A percentile compares a stretch with the other conserved stretches of the same genome.
These are phyloP conservation scores for Corchorus olitorius DNA, from an alignment of 345 rosid species.

Conservation along the genomic window DNA sequence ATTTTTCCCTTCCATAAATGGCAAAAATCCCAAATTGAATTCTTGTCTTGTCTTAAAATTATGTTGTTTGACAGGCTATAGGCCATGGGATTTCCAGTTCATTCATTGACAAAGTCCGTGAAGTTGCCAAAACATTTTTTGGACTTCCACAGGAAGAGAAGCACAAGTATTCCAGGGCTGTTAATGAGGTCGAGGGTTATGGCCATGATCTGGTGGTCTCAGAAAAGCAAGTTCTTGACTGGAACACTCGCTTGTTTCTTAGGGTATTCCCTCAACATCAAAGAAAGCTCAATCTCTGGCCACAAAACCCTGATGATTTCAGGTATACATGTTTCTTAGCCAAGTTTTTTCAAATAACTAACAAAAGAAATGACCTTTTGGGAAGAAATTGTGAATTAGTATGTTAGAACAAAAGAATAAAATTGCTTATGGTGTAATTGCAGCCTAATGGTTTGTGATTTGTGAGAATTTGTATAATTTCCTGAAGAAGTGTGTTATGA, in stretches of 20 bases:
- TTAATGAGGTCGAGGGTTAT: slow-evolving; percentile 46
- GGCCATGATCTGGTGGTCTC: slow-evolving; percentile 47
- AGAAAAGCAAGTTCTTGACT: slow-evolving; percentile 45
- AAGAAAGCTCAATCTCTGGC: slow-evolving; percentile 48
- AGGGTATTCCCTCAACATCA: slow-evolving; percentile 44
- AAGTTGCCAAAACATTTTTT: slow-evolving; percentile 40
- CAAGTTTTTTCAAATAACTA: neutral
- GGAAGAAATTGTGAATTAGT: neutral
- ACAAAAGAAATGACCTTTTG: neutral
- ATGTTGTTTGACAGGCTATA: slow-evolving; percentile 31
- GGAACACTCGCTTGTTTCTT: slow-evolving; percentile 49
- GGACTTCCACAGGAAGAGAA: slow-evolving; percentile 46
- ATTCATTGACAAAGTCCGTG: slow-evolving; percentile 43
- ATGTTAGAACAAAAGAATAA: neutral
- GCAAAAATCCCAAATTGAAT: neutral
- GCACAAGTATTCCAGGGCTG: slow-evolving; percentile 36
- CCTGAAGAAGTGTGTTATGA: neutral
- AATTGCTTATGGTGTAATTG: neutral
- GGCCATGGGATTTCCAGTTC: slow-evolving; percentile 51
- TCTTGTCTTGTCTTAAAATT: neutral
- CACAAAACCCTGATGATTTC: slow-evolving; percentile 44
- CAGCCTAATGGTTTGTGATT: neutral
- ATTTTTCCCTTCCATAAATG: neutral
- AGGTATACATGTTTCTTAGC: slow-evolving; percentile 24
- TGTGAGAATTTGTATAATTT: neutral